A percentile compares a stretch with the other conserved stretches of the same genome.
phyloP scores from a whole-genome alignment of 805 yeast genomes.

The fission yeast (Schizosaccharomyces pombe) region DNA sequence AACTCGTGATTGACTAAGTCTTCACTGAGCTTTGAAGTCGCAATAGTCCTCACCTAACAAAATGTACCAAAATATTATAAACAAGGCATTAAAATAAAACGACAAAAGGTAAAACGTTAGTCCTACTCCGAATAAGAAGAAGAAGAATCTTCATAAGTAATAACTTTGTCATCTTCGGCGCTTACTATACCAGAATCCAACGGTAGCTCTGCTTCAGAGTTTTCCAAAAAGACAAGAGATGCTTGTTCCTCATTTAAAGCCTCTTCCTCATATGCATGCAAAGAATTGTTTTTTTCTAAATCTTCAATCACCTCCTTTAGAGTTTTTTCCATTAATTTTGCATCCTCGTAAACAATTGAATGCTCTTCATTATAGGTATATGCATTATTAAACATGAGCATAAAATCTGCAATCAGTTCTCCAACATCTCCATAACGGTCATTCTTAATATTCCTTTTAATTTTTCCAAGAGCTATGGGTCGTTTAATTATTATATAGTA shows the following conservation, averaged over 20 bases:
- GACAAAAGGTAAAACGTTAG: too few species aligned
- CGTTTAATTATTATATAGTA: slow-evolving; percentile 47
- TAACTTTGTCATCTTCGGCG: too few species aligned
- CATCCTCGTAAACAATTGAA: slow-evolving; percentile 48
- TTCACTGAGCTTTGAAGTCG: too few species aligned
- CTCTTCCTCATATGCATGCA: background rate
- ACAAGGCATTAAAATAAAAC: too few species aligned
- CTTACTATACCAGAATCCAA: too few species aligned
- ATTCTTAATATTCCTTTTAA: slow-evolving; percentile 13
- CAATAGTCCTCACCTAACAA: too few species aligned
- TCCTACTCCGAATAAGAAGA: too few species aligned
- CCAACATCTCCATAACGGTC: slow-evolving; percentile 11
- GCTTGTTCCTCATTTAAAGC: background rate
- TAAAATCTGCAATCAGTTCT: slow-evolving; percentile 34
- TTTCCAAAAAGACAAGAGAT: too few species aligned
- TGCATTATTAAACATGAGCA: slow-evolving; percentile 56
- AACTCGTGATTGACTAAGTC: too few species aligned
- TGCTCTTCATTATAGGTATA: slow-evolving; percentile 51
- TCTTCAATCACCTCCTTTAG: background rate
- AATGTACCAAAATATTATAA: too few species aligned
- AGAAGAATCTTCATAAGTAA: too few species aligned
- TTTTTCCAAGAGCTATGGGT: slow-evolving; percentile 50
- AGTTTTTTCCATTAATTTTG: slow-evolving; percentile 15
- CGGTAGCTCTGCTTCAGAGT: too few species aligned
- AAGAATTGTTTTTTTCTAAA: background rate